Conservation (phyloP, 2,329 filamentous ascomycete genomes). For the Sclerotinia nivalis region DNA sequence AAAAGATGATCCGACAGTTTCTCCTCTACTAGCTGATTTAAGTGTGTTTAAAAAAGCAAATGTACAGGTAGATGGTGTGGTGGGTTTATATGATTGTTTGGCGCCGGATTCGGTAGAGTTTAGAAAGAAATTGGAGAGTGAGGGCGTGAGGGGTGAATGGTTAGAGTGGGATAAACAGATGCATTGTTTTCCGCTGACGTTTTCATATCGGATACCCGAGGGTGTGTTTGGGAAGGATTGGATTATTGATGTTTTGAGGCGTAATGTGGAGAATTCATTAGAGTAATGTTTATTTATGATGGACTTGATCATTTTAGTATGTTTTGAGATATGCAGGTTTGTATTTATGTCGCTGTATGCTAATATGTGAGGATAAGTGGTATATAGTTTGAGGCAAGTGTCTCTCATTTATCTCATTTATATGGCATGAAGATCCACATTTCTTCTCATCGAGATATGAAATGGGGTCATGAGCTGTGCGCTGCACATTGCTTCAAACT, state of each 20-base stretch:
- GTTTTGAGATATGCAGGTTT: not conserved
- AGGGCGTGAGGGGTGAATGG: slow-evolving; percentile 30
- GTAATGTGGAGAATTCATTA: not conserved
- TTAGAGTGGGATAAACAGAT: slow-evolving; percentile 34
- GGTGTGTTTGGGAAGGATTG: slow-evolving; percentile 10
- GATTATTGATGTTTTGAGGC: slow-evolving; percentile 18
- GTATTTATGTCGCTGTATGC: not conserved
- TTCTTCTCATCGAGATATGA: too few relatives aligned
- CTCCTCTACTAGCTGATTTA: slow-evolving; percentile 30
- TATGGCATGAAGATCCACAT: too few relatives aligned
- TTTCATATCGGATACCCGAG: slow-evolving; percentile 9
- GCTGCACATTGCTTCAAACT: too few relatives aligned
- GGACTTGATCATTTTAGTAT: too few relatives aligned
- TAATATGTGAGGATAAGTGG: not conserved
- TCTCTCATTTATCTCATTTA: not conserved
- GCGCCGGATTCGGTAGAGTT: slow-evolving; percentile 30
- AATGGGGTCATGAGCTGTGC: not conserved
- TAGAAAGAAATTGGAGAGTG: slow-evolving; percentile 26
- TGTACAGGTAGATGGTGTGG: slow-evolving; percentile 33
- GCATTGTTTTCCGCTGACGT: slow-evolving; percentile 31
- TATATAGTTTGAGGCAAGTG: not conserved
- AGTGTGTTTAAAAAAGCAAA: slow-evolving; percentile 24
- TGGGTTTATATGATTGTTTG: slow-evolving; percentile 29
- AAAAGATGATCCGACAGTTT: slow-evolving; percentile 27
- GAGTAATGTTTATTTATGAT: not conserved